Base-by-base conservation (phyloP, 2,329 filamentous ascomycete genomes). In the Xylaria sp. region DNA sequence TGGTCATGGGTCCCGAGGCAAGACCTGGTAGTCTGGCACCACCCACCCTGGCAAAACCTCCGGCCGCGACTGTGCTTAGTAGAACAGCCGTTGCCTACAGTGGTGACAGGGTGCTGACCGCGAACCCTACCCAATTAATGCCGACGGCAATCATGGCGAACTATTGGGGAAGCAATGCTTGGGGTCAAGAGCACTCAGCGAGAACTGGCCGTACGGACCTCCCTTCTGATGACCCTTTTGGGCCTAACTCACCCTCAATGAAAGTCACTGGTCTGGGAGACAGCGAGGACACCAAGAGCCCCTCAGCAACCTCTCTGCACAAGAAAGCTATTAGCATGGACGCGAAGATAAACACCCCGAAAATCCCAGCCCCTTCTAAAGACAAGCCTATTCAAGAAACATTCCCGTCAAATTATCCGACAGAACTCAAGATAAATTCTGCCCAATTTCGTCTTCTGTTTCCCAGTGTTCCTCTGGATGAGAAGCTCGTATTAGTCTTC, bases 401-500 rank as follows among this genome's bases (percentile, higher is more conserved):
- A 65, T 95, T 92, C 79, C 94, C 87, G 27, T 83, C 80, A 72
- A 88, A 91, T 73, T 99, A 99, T 78, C 96, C 96, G 0, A 81
- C 90, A 0, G 92, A 95, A 70, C 83, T 98, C 14, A 91, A 87
- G 74, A 90, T 92, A 3, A 97, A 99, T 78, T 93, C 98, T 76
- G 92, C 94, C 2, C 96, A 98, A 77, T 99, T 99, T 78, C 88
- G 94, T 7, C 89, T 98, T 63, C 84, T 99, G 0, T 99, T 99
- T 80, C 94, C 95, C 0, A 88, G 90, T 69, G 92, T 93, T 0
- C 87, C 90, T 3, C 83, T 88, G 34, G 88, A 92, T 19, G 94
- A 98, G 76, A 93, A 93, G 78, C 84, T 97, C 7, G 90, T 98
- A 2, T 85, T 98, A 58, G 96, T 99, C 1, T 98, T 98, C 82